Base-by-base conservation (phyloP, 1,284 basidiomycete genomes). In the Ganoderma resinaceum region DNA sequence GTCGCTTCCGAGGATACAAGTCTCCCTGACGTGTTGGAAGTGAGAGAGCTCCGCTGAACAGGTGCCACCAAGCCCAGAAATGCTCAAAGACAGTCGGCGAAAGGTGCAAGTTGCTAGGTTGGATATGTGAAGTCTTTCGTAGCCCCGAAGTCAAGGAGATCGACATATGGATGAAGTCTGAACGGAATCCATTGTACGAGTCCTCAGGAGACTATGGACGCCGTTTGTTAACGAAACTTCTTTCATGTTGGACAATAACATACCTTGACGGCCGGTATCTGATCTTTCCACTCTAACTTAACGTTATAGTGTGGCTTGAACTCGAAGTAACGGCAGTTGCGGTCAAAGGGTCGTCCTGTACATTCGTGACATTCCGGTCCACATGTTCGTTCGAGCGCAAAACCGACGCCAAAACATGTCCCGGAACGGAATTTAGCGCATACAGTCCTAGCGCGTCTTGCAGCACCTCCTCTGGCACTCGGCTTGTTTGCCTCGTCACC, bases 161-260 rank as follows among this genome's bases (percentile, higher is more conserved):
- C 0, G 96, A 96, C 65, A 98, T 88, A 81, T 99, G 97, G 68
- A 98, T 91, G 78, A 95, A 98, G 80, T 99, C 93, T 9, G 96
- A 98, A 40, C 97, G 90, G 82, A 98, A 99, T 2, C 89, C 93
- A 68, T 89, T 88, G 79, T 90, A 98, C 0, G 96, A 97, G 81
- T 99, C 97, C 46, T 85, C 80, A 29, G 76, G 70, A 33, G 80
- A 82, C 90, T 90, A 68, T 23, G 11, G 35, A 61, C 64, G 58
- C 20, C 35, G 37, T 61, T 59, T 0, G 63, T 55, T 12, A 66
- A n/a, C 14, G 3, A 26, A 40, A 58, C 31, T 42, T 63, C 20
- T 37, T 61, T 8, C 60, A 37, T 46, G 33, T 6, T 59, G 5
- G 33, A 11, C n/a, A n/a, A 43, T 5, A 16, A 76, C 84, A 74